Percentiles rank a stretch among this genome's conserved stretches.
Conservation (phyloP, 2,329 filamentous ascomycete genomes). For the Ilyonectria robusta region DNA sequence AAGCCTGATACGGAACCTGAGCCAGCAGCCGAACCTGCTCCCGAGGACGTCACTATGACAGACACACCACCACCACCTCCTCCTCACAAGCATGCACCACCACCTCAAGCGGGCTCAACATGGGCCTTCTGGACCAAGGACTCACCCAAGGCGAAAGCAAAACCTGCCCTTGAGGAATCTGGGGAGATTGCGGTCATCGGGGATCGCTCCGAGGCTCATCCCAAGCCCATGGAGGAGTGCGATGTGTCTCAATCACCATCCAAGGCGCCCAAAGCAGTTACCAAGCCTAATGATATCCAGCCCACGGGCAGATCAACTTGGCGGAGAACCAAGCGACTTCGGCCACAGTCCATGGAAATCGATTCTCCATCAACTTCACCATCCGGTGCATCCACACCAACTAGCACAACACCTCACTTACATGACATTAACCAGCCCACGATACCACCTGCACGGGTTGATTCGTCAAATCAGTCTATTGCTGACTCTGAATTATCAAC, state of each 20-base stretch:
- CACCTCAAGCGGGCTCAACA: slow-evolving; percentile 72
- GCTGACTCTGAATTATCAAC: slow-evolving; percentile 60
- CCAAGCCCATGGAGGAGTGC: slow-evolving; percentile 61
- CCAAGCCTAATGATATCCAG: slow-evolving; percentile 51
- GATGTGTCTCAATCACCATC: slow-evolving; percentile 56
- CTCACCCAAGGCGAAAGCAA: slow-evolving; percentile 54
- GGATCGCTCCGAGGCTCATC: slow-evolving; percentile 70
- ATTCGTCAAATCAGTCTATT: slow-evolving; percentile 49
- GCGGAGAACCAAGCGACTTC: slow-evolving; percentile 61
- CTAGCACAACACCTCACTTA: slow-evolving; percentile 28
- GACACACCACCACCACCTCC: slow-evolving; percentile 55
- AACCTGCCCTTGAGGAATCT: slow-evolving; percentile 54
- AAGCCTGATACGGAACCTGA: slow-evolving; percentile 28
- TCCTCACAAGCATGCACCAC: slow-evolving; percentile 49
- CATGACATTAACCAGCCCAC: slow-evolving; percentile 37
- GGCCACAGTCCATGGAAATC: slow-evolving; percentile 64
- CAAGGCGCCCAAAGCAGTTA: slow-evolving; percentile 52
- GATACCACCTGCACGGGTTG: slow-evolving; percentile 22
- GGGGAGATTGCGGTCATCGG: slow-evolving; percentile 71
- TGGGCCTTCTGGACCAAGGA: slow-evolving; percentile 88
- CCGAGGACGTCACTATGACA: slow-evolving; percentile 60
- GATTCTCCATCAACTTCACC: slow-evolving; percentile 55
- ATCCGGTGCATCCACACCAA: slow-evolving; percentile 44
- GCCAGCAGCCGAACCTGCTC: slow-evolving; percentile 35
- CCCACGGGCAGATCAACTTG: slow-evolving; percentile 50